Evolutionary conservation across 257 asterid species (phyloP).

Genomic region (Primulina eburnea): DNA sequence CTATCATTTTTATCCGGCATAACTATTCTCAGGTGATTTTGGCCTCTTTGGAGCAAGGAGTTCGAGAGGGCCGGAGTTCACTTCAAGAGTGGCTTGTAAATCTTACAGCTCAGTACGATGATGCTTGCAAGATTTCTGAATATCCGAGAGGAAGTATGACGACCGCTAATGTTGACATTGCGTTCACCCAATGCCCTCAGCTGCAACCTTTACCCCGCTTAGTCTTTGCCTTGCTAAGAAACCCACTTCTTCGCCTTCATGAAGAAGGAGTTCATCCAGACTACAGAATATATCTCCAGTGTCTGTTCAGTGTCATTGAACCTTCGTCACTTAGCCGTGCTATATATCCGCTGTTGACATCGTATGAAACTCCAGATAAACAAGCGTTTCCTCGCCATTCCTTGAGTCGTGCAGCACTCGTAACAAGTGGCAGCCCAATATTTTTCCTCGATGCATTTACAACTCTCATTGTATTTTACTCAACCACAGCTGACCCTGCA

Average conservation of each 20-base stretch:
- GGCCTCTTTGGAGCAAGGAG: slow-evolving; percentile 89
- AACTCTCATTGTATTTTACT: slow-evolving; percentile 75
- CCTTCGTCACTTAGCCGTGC: slow-evolving; percentile 91
- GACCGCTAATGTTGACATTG: slow-evolving; percentile 59
- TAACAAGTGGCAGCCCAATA: slow-evolving; percentile 96
- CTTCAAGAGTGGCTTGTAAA: slow-evolving; percentile 98
- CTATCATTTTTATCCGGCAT: slow-evolving; percentile 15
- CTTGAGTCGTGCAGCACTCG: slow-evolving; percentile 92
- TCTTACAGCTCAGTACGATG: slow-evolving; percentile 88
- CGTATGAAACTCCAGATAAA: slow-evolving; percentile 78
- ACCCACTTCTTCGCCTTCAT: slow-evolving; percentile 94
- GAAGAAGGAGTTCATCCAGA: slow-evolving; percentile 99
- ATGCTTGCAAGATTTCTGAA: slow-evolving; percentile 67
- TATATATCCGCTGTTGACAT: slow-evolving; percentile 72
- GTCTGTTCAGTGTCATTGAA: slow-evolving; percentile 94
- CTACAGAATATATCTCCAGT: slow-evolving; percentile 89
- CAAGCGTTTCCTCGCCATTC: slow-evolving; percentile 98
- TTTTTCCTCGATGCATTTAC: slow-evolving; percentile 95
- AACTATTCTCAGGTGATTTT: slow-evolving; percentile 66
- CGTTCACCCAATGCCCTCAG: slow-evolving; percentile 94
- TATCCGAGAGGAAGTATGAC: slow-evolving; percentile 56
- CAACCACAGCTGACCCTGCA: slow-evolving; percentile 82
- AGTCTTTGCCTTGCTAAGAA: slow-evolving; percentile 86
- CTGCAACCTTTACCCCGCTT: slow-evolving; percentile 87
- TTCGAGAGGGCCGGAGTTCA: slow-evolving; percentile 86